Percentiles rank a stretch among this genome's conserved stretches.
phyloP scores from a whole-genome alignment of 2,329 filamentous ascomycete genomes.

The Clonostachys rhizophaga region DNA sequence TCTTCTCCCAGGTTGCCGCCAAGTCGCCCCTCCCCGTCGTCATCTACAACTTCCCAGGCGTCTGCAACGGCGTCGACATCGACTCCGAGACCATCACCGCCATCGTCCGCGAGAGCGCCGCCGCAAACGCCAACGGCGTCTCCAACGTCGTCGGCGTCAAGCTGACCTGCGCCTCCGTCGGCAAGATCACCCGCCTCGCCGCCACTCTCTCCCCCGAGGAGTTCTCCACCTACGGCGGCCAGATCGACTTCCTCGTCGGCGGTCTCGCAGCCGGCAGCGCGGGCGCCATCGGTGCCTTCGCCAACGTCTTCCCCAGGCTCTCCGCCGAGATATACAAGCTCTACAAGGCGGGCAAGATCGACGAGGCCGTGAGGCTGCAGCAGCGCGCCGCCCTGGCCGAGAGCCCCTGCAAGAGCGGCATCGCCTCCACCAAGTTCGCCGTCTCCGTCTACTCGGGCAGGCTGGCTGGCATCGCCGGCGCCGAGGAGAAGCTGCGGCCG shows the following conservation, averaged over 20 bases:
- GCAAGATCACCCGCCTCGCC: constrained; percentile 53
- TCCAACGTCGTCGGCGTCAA: constrained; percentile 59
- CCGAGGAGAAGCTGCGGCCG: constrained; percentile 52
- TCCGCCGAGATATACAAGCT: constrained; percentile 55
- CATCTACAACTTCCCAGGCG: constrained; percentile 65
- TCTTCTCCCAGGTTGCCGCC: constrained; percentile 54
- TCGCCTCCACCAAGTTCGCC: constrained; percentile 66
- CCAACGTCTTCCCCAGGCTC: constrained; percentile 55
- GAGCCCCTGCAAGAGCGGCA: constrained; percentile 60
- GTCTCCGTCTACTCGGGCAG: constrained; percentile 55
- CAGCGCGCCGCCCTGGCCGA: constrained; percentile 60
- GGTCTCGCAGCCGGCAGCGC: constrained; percentile 52
- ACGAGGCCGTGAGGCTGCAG: constrained; percentile 58
- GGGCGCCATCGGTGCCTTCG: constrained; percentile 59
- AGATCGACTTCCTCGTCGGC: constrained; percentile 66
- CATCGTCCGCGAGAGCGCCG: constrained; percentile 58
- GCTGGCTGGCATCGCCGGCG: constrained; percentile 53
- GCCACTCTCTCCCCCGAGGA: constrained; percentile 14
- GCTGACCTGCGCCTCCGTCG: constrained; percentile 59
- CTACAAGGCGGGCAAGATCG: constrained; percentile 50
- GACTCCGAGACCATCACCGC: constrained; percentile 62
- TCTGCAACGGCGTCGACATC: constrained; percentile 64
- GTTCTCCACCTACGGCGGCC: constrained; percentile 60
- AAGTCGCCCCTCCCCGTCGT: constrained; percentile 51
- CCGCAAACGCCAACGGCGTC: constrained; percentile 1